These are phyloP conservation scores for Phytophthora hibernalis DNA, from an alignment of 352 stramenopile species.

Conservation along the genomic window DNA sequence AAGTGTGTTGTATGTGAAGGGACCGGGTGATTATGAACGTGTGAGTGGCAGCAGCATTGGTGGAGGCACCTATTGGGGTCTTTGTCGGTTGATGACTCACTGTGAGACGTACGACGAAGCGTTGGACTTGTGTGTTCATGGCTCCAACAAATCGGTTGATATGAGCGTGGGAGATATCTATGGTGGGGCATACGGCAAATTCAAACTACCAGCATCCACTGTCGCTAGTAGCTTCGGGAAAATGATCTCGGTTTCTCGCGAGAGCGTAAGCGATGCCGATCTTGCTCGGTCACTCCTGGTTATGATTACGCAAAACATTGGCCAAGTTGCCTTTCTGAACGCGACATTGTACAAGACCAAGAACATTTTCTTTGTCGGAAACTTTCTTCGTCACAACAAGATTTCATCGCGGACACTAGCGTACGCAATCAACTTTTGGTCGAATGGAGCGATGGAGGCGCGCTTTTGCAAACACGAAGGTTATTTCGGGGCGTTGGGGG, in stretches of 20 bases:
- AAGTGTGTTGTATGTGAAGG: slow-evolving; percentile 95
- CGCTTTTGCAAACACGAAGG: slow-evolving; percentile 97
- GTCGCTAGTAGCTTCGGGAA: slow-evolving; percentile 98
- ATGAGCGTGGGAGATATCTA: slow-evolving; percentile 99
- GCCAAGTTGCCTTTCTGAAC: slow-evolving; percentile 98
- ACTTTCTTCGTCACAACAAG: slow-evolving; percentile 98
- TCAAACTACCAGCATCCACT: slow-evolving; percentile 89
- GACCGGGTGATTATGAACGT: slow-evolving; percentile 94
- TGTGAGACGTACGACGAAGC: slow-evolving; percentile 88
- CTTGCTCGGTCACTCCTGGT: slow-evolving; percentile 96
- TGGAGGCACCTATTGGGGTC: slow-evolving; percentile 98
- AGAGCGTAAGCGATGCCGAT: slow-evolving; percentile 94
- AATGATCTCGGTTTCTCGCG: slow-evolving; percentile 77
- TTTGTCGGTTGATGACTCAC: slow-evolving; percentile 95
- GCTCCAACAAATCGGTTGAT: slow-evolving; percentile 91
- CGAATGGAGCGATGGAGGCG: slow-evolving; percentile 92
- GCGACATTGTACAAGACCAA: slow-evolving; percentile 97
- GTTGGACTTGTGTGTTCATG: slow-evolving; percentile 80
- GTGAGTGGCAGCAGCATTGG: slow-evolving; percentile 99
- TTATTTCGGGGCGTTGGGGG: slow-evolving; percentile 97
- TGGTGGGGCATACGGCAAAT: slow-evolving; percentile 95
- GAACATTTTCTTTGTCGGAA: slow-evolving; percentile 97
- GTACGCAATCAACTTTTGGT: slow-evolving; percentile 99
- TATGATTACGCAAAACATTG: slow-evolving; percentile 99
- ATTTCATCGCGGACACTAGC: slow-evolving; percentile 93